phyloP scores from a whole-genome alignment of 495 filamentous ascomycete species.

The Aspergillus taichungensis region DNA sequence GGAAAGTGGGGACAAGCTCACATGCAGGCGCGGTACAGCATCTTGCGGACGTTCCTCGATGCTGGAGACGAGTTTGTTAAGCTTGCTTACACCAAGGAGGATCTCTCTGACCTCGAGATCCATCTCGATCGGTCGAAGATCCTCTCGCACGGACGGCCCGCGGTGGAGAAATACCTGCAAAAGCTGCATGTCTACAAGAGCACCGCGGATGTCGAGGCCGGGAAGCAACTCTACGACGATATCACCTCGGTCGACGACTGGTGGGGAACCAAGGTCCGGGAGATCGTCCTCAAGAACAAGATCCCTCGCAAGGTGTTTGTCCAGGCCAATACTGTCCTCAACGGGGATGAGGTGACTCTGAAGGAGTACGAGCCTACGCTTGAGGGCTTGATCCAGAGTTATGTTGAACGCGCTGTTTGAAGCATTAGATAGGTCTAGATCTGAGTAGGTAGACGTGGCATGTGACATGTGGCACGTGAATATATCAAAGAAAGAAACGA shows the following conservation, averaged over 20 bases:
- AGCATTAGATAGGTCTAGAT: slow-evolving; percentile 2
- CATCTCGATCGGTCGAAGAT: slow-evolving; percentile 79
- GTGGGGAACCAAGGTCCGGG: slow-evolving; percentile 67
- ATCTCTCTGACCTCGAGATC: slow-evolving; percentile 74
- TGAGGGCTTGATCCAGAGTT: slow-evolving; percentile 87
- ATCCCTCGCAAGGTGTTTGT: slow-evolving; percentile 94
- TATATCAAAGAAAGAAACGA: too few species aligned
- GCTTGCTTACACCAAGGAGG: slow-evolving; percentile 61
- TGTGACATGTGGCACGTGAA: too few species aligned
- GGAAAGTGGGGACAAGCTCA: slow-evolving; percentile 93
- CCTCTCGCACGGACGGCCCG: slow-evolving; percentile 53
- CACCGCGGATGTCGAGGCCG: slow-evolving; percentile 72
- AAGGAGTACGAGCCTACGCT: slow-evolving; percentile 84
- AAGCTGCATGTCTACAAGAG: slow-evolving; percentile 90
- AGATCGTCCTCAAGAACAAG: slow-evolving; percentile 76
- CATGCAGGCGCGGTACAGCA: slow-evolving; percentile 89
- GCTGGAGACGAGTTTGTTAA: slow-evolving; percentile 77
- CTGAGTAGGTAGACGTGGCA: not conserved
- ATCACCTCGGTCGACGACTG: slow-evolving; percentile 77
- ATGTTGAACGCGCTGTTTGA: slow-evolving; percentile 67
- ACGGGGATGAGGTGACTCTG: slow-evolving; percentile 65
- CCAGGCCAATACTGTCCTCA: slow-evolving; percentile 77
- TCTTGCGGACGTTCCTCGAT: slow-evolving; percentile 78
- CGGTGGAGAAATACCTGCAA: slow-evolving; percentile 82
- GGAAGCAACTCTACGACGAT: slow-evolving; percentile 66